Percentiles rank a stretch among this genome's conserved stretches.
phyloP scores from a whole-genome alignment of 169 alveolate species.

The Plasmodium chabaudi region DNA sequence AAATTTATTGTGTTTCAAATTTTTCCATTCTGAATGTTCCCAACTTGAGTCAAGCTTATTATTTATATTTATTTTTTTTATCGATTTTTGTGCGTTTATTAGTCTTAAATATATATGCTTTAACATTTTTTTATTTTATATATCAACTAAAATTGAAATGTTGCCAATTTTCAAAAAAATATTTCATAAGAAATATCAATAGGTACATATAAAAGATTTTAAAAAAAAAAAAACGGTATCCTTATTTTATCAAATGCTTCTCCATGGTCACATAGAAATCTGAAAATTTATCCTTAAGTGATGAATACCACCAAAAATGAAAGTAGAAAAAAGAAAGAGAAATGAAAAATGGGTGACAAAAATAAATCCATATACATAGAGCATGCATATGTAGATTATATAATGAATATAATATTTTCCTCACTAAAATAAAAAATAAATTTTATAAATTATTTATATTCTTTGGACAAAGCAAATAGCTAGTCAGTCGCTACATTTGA shows the following conservation, averaged over 20 bases:
- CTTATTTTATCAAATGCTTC: background rate
- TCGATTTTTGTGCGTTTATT: constrained; percentile 25
- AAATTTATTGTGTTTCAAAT: background rate
- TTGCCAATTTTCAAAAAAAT: too few relatives aligned
- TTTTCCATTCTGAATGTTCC: background rate
- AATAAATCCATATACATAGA: background rate
- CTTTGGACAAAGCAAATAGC: too few relatives aligned
- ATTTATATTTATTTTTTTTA: constrained; percentile 13
- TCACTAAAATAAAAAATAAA: too few relatives aligned
- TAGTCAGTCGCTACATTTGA: too few relatives aligned
- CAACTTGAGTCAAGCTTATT: background rate
- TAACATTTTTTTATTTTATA: constrained; percentile 7
- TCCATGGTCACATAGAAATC: background rate
- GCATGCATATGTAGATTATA: too few relatives aligned
- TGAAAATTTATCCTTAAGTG: too few relatives aligned
- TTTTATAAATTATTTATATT: too few relatives aligned
- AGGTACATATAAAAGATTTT: too few relatives aligned
- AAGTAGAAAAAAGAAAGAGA: background rate
- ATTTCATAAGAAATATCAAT: too few relatives aligned
- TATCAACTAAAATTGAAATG: too few relatives aligned
- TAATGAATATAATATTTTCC: too few relatives aligned
- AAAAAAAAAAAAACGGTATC: too few relatives aligned
- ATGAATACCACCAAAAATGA: background rate
- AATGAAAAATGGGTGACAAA: background rate
- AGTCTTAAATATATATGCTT: constrained; percentile 57